Evolutionary conservation across 352 stramenopile genomes (phyloP).

Genomic region (Saprolegnia parasitica): DNA sequence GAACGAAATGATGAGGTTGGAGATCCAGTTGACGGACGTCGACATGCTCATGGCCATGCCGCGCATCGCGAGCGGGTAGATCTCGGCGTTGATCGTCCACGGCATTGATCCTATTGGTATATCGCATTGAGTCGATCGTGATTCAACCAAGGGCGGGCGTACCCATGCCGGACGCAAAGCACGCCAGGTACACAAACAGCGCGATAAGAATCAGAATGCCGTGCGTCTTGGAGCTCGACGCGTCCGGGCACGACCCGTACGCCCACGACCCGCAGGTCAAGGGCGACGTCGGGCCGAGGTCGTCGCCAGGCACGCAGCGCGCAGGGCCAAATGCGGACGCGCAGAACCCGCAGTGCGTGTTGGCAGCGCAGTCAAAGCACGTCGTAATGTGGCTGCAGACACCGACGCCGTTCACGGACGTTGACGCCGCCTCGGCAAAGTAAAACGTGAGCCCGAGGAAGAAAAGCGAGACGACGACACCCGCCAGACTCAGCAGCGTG

Average conservation of each 20-base stretch:
- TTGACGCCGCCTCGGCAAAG: slow-evolving; percentile 36
- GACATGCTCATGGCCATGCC: slow-evolving; percentile 81
- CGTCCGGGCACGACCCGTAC: slow-evolving; percentile 44
- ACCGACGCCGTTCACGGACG: slow-evolving; percentile 32
- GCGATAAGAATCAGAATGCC: slow-evolving; percentile 54
- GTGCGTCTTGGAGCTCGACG: slow-evolving; percentile 34
- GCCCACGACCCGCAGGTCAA: slow-evolving; percentile 35
- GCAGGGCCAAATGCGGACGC: not conserved
- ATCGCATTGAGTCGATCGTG: not conserved
- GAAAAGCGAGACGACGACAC: slow-evolving; percentile 43
- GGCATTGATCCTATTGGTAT: slow-evolving; percentile 57
- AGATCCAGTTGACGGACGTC: slow-evolving; percentile 90
- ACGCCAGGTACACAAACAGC: slow-evolving; percentile 70
- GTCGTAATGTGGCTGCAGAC: slow-evolving; percentile 42
- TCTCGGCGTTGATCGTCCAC: slow-evolving; percentile 95
- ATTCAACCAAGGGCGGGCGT: not conserved
- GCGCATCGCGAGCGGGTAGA: slow-evolving; percentile 87
- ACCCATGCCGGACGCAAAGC: slow-evolving; percentile 72
- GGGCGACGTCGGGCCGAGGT: not conserved
- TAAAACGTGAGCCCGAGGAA: slow-evolving; percentile 47
- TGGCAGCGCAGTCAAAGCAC: slow-evolving; percentile 69
- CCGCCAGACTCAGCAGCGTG: slow-evolving; percentile 44
- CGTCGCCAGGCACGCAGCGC: slow-evolving; percentile 32
- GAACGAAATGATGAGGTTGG: slow-evolving; percentile 89
- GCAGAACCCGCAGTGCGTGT: slow-evolving; percentile 54